Evolutionary conservation across 371 early-diverging fungal genomes (phyloP).

Genomic region (Saksenaea vasiformis): DNA sequence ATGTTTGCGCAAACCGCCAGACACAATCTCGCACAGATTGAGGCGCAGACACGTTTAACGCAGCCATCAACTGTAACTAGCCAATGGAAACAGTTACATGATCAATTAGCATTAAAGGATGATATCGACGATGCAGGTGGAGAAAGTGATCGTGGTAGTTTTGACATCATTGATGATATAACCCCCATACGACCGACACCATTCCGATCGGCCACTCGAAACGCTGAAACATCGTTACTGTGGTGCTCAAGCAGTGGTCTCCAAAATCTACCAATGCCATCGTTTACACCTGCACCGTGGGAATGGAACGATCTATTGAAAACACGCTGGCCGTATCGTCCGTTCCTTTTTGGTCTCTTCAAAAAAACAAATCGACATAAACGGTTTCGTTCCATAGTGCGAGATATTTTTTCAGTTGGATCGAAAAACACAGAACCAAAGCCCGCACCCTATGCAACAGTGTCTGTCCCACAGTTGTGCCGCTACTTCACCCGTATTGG

Average conservation of each 20-base stretch:
- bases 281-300: slow-evolving; percentile 11
- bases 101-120: neutral
- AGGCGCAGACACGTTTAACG: neutral
- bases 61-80: neutral
- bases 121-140: neutral
- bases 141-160: slow-evolving; percentile 4
- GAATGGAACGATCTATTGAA: slow-evolving; percentile 13
- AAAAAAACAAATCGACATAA: neutral
- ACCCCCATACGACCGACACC: neutral
- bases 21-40: slow-evolving; percentile 8
- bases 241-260: slow-evolving; percentile 15
- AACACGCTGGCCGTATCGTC: slow-evolving; percentile 6
- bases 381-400: neutral
- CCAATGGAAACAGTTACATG: neutral
- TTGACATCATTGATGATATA: neutral
- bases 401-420: neutral
- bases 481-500: neutral
- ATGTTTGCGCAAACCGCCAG: slow-evolving; percentile 12
- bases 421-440: neutral
- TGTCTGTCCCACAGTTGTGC: neutral
- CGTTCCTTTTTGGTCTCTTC: neutral
- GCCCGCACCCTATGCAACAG: slow-evolving; percentile 1
- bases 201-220: neutral
- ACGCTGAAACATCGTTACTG: slow-evolving; percentile 17
- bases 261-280: slow-evolving; percentile 11